Percentiles rank a stretch among this genome's conserved stretches.
Conservation (phyloP, 164 flowering plant species). For the Nymphaea colorata region DNA sequence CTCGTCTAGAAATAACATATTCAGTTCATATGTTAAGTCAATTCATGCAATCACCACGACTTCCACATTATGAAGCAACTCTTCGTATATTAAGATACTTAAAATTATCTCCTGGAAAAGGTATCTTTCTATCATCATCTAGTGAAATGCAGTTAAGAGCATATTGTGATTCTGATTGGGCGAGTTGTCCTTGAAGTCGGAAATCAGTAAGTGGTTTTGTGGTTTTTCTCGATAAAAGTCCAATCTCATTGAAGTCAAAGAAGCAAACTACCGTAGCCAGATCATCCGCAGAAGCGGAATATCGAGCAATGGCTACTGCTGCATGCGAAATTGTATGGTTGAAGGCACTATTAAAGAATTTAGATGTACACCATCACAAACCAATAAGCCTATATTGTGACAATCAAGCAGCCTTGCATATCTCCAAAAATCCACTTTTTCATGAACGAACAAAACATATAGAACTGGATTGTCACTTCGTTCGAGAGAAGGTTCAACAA, state of each 20-base stretch:
- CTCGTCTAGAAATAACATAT: neutral
- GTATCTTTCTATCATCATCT: neutral
- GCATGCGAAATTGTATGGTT: slow-evolving; percentile 4
- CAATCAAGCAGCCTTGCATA: slow-evolving; percentile 20
- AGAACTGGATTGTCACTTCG: slow-evolving; percentile 1
- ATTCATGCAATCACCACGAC: neutral
- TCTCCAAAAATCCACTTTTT: neutral
- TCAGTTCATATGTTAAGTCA: slow-evolving; percentile 1
- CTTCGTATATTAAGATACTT: slow-evolving; percentile 2
- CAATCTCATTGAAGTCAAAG: slow-evolving; percentile 7
- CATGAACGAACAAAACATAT: neutral
- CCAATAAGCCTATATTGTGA: neutral
- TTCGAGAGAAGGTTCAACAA: neutral
- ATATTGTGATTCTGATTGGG: slow-evolving; percentile 5
- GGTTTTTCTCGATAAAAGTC: neutral
- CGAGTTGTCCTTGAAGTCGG: neutral
- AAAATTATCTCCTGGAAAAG: neutral
- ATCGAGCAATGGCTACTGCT: slow-evolving; percentile 6
- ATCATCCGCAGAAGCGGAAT: slow-evolving; percentile 5
- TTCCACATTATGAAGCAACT: slow-evolving; percentile 3
- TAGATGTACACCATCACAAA: neutral
- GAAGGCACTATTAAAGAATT: neutral
- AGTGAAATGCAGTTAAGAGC: too few relatives aligned
- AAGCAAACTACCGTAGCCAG: slow-evolving; percentile 2
- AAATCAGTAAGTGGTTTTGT: too few relatives aligned